Percentiles rank a stretch among this genome's conserved stretches.
Evolutionary conservation across 2,329 filamentous ascomycete genomes (phyloP).

Genomic region (Ophiostoma himal-ulmi): DNA sequence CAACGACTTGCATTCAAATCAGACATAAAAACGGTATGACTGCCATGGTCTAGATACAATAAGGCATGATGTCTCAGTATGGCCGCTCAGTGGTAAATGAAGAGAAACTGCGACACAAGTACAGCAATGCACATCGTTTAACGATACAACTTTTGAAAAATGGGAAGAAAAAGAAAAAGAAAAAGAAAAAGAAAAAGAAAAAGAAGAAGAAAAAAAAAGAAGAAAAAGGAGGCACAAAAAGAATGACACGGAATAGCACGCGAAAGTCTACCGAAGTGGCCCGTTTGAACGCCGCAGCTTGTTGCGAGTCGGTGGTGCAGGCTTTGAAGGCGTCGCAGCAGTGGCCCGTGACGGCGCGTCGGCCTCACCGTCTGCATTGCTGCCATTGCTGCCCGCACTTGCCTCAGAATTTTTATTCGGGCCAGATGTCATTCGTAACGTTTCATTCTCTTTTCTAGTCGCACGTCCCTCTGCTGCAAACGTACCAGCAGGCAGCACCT

Average conservation of each 20-base stretch:
- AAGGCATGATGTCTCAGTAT: neutral
- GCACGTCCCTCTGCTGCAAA: conserved; percentile 25
- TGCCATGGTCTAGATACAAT: neutral
- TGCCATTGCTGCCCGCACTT: neutral
- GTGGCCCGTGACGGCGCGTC: neutral
- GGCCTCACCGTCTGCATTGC: conserved; percentile 13
- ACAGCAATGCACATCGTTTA: too few relatives aligned
- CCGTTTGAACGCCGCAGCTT: conserved; percentile 23
- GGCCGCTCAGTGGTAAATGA: neutral
- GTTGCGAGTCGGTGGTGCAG: conserved; percentile 13
- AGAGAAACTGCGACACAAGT: neutral
- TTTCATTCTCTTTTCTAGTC: neutral
- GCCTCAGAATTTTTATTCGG: neutral
- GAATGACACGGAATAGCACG: too few relatives aligned
- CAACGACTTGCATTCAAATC: neutral
- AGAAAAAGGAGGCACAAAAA: neutral
- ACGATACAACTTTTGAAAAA: neutral
- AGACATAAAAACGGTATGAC: neutral
- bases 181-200: neutral
- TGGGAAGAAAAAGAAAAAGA: neutral
- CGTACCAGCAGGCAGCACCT: conserved; percentile 38
- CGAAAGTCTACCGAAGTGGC: neutral
- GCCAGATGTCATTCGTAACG: too few relatives aligned
- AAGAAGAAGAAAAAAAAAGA: neutral
- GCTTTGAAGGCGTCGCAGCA: neutral